phyloP scores from a whole-genome alignment of 83 land plant species.

The Thuja plicata region DNA sequence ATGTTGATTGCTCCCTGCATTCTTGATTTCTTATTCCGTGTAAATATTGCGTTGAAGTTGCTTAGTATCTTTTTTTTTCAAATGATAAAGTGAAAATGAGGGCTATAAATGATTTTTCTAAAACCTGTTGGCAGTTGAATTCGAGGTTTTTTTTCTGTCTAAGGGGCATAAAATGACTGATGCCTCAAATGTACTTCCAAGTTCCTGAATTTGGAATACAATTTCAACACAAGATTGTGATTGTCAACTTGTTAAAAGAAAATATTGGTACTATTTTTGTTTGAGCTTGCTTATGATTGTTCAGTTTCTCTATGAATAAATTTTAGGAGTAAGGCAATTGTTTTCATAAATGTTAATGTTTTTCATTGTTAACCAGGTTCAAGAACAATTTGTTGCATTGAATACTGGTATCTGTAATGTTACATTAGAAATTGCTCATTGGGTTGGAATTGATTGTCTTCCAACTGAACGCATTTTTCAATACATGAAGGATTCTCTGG shows the following conservation, averaged over 20 bases:
- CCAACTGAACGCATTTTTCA: not conserved
- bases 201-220: not conserved
- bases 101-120: not conserved
- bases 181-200: not conserved
- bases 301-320: not conserved
- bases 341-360: not conserved
- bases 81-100: not conserved
- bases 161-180: not conserved
- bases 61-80: not conserved
- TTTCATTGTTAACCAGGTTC: not conserved
- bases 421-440: slow-evolving; percentile 2
- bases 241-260: not conserved
- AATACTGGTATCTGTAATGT: slow-evolving; percentile 11
- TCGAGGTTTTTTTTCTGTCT: not conserved
- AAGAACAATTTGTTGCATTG: slow-evolving; percentile 9
- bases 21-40: not conserved
- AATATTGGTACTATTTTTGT: not conserved
- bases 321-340: not conserved
- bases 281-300: not conserved
- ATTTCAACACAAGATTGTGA: not conserved
- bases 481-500: not conserved
- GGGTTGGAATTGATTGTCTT: slow-evolving; percentile 12
- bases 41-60: not conserved
- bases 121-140: not conserved
- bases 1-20: not conserved